A percentile compares a stretch with the other conserved stretches of the same genome.
These are phyloP conservation scores for Fraxinus americana DNA, from an alignment of 257 asterid species.

Conservation along the genomic window DNA sequence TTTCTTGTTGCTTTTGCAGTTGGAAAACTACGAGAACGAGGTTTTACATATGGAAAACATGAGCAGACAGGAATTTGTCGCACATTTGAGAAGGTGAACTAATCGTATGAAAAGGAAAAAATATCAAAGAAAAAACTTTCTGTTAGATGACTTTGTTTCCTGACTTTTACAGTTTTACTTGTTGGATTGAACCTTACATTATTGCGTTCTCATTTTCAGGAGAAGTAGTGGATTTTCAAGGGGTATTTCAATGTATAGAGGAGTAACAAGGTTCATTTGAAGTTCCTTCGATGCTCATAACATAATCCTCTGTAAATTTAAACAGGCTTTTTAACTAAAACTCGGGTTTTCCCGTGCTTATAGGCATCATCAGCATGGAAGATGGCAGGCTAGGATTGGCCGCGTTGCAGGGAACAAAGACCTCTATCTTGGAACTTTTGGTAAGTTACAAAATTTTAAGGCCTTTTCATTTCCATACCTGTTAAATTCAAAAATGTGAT, in stretches of 20 bases:
- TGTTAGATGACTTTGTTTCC: too few relatives aligned
- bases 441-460: slow-evolving; percentile 16
- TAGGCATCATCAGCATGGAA: slow-evolving; percentile 63
- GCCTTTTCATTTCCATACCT: too few relatives aligned
- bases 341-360: not conserved
- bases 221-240: slow-evolving; percentile 52
- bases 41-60: slow-evolving; percentile 49
- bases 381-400: slow-evolving; percentile 62
- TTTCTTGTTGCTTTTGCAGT: slow-evolving; percentile 18
- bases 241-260: slow-evolving; percentile 55
- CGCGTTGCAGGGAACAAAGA: slow-evolving; percentile 61
- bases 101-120: not conserved
- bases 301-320: not conserved
- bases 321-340: not conserved
- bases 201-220: slow-evolving; percentile 26
- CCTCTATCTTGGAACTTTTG: slow-evolving; percentile 56
- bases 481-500: too few relatives aligned
- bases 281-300: not conserved
- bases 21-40: slow-evolving; percentile 44
- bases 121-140: not conserved
- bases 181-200: not conserved
- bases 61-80: slow-evolving; percentile 53
- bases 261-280: slow-evolving; percentile 45
- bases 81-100: slow-evolving; percentile 47
- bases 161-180: too few relatives aligned